Conservation (phyloP, 2,329 filamentous ascomycete species). For the Sporothrix variecibatus region DNA sequence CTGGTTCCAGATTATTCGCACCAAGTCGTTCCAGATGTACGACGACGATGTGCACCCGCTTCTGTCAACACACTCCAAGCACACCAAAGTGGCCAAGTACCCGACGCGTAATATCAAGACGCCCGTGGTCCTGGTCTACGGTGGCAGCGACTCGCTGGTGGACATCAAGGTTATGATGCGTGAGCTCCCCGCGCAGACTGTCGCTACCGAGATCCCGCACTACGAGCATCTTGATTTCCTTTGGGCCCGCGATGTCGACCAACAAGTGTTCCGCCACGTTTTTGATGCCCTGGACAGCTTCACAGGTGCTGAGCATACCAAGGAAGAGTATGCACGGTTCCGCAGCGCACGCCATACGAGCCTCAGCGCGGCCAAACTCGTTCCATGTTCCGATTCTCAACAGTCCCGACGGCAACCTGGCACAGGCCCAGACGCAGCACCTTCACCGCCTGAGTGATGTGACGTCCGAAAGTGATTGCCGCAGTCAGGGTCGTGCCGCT, state of each 20-base stretch:
- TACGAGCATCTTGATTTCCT: conserved; percentile 98
- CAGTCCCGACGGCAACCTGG: background rate
- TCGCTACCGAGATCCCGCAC: conserved; percentile 82
- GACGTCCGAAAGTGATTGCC: background rate
- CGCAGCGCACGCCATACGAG: conserved; percentile 53
- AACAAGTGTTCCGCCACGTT: conserved; percentile 85
- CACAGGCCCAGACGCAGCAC: background rate
- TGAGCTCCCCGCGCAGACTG: conserved; percentile 80
- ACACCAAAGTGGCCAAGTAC: conserved; percentile 95
- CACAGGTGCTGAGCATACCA: conserved; percentile 57
- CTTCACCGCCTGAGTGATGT: background rate
- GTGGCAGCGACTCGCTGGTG: conserved; percentile 88
- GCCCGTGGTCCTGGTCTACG: conserved; percentile 89
- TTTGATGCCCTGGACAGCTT: conserved; percentile 83
- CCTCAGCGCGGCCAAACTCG: conserved; percentile 37
- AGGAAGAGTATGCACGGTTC: conserved; percentile 63
- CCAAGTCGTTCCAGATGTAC: conserved; percentile 96
- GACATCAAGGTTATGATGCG: conserved; percentile 91
- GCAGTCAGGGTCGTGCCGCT: background rate
- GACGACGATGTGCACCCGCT: conserved; percentile 88
- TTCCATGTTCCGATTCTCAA: background rate
- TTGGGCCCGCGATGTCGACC: conserved; percentile 84
- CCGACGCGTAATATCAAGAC: conserved; percentile 97
- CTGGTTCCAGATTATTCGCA: conserved; percentile 99
- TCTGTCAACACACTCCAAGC: conserved; percentile 72